Conservation (phyloP, 805 yeast genomes). For the Metschnikowia proteae region DNA sequence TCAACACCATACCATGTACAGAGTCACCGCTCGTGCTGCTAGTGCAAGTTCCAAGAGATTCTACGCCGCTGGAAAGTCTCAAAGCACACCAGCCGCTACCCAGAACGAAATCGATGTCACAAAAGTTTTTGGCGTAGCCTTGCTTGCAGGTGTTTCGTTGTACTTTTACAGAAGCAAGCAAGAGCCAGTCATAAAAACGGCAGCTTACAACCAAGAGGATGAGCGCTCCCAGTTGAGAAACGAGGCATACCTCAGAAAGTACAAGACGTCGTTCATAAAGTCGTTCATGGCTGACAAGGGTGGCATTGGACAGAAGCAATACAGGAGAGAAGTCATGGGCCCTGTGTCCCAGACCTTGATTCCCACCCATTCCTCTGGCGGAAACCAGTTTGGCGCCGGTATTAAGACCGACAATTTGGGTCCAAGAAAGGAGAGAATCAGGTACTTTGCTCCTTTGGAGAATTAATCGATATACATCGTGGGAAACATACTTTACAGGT, state of each 20-base stretch:
- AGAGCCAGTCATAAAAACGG: constrained; percentile 36
- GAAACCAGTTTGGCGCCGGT: constrained; percentile 42
- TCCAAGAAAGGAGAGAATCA: constrained; percentile 42
- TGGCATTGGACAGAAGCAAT: constrained; percentile 42
- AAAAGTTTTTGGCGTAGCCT: constrained; percentile 41
- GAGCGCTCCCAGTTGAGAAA: constrained; percentile 34
- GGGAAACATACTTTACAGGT: background rate
- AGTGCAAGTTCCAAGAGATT: constrained; percentile 13
- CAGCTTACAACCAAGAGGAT: constrained; percentile 31
- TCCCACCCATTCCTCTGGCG: constrained; percentile 40
- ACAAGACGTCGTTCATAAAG: constrained; percentile 41
- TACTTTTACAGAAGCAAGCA: constrained; percentile 18
- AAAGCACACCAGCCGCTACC: constrained; percentile 16
- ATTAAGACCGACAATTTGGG: constrained; percentile 42
- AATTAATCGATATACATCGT: constrained; percentile 7
- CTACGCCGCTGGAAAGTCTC: constrained; percentile 14
- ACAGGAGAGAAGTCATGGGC: constrained; percentile 31
- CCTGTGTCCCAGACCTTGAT: constrained; percentile 32
- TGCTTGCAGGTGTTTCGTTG: constrained; percentile 34
- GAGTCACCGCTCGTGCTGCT: constrained; percentile 17
- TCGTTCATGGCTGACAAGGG: constrained; percentile 42
- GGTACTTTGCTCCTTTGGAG: constrained; percentile 37
- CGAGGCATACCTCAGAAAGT: constrained; percentile 35
- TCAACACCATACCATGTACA: constrained; percentile 12
- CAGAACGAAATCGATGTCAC: constrained; percentile 36